phyloP scores from a whole-genome alignment of 169 alveolate genomes.

The Plasmodium coatneyi region DNA sequence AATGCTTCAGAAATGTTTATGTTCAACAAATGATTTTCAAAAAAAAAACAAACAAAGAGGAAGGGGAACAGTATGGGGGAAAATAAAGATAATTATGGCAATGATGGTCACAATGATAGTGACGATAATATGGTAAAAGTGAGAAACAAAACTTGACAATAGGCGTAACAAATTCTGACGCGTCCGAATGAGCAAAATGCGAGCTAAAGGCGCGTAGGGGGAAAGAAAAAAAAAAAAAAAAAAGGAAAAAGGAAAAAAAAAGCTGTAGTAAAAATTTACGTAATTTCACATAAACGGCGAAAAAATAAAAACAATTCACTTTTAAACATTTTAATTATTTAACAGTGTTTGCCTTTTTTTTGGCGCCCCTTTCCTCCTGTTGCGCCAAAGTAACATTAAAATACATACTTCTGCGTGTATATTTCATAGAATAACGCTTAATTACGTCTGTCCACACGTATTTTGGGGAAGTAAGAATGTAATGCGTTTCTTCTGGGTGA shows the following conservation, averaged over 20 bases:
- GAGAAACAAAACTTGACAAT: conserved; percentile 3
- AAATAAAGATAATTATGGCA: neutral
- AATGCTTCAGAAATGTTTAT: neutral
- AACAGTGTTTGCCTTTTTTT: neutral
- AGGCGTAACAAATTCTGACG: neutral
- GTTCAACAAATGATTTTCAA: neutral
- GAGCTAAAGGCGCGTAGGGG: neutral
- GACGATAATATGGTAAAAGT: neutral
- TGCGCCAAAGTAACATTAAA: neutral
- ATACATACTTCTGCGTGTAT: neutral
- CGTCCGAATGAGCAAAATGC: conserved; percentile 10
- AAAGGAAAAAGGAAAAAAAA: neutral
- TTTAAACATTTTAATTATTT: neutral
- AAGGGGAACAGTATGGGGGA: neutral
- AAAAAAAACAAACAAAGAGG: neutral
- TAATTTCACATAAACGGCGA: neutral
- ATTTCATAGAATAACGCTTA: neutral
- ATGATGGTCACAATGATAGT: neutral
- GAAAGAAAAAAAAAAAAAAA: neutral
- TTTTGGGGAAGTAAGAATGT: neutral
- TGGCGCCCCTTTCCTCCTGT: neutral
- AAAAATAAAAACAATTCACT: neutral
- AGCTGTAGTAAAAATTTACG: neutral
- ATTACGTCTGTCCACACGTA: neutral
- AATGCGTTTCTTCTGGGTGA: neutral